Percentiles rank a stretch among this genome's conserved stretches.
phyloP scores from a whole-genome alignment of 164 flowering plant genomes.

The grape (Vitis vinifera) region DNA sequence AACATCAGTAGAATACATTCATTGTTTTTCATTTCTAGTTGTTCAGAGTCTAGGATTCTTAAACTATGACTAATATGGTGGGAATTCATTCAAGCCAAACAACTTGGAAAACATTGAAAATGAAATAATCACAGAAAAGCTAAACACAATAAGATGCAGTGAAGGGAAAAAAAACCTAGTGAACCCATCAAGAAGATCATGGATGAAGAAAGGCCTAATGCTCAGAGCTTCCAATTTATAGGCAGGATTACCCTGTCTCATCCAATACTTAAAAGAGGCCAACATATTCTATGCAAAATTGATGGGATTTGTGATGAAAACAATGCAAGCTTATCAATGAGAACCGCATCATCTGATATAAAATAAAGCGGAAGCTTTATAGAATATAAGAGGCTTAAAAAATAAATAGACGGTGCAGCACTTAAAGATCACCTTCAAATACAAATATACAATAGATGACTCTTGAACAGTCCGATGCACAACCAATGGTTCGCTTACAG shows the following conservation, averaged over 20 bases:
- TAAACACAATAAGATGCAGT: not conserved
- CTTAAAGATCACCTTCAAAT: conserved; percentile 4
- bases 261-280: conserved; percentile 1
- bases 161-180: not conserved
- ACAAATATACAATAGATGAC: not conserved
- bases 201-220: conserved; percentile 3
- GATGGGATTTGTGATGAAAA: conserved; percentile 5
- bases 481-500: conserved; percentile 1
- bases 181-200: conserved; percentile 5
- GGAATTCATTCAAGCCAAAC: too few relatives aligned
- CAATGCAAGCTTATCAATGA: conserved; percentile 6
- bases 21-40: too few relatives aligned
- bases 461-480: conserved; percentile 9
- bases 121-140: too few relatives aligned
- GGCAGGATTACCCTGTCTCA: not conserved
- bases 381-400: not conserved
- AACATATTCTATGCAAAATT: conserved; percentile 2
- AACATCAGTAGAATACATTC: too few relatives aligned
- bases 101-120: not conserved
- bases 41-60: too few relatives aligned
- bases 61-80: too few relatives aligned
- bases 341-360: not conserved
- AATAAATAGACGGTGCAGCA: not conserved
- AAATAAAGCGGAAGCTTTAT: not conserved
- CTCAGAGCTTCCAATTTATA: conserved; percentile 2